Evolutionary conservation across 768 basidiomycete genomes (phyloP), one percentile per base, ranked within the genome.

Genomic region (Agrocybe chaxingu): DNA sequence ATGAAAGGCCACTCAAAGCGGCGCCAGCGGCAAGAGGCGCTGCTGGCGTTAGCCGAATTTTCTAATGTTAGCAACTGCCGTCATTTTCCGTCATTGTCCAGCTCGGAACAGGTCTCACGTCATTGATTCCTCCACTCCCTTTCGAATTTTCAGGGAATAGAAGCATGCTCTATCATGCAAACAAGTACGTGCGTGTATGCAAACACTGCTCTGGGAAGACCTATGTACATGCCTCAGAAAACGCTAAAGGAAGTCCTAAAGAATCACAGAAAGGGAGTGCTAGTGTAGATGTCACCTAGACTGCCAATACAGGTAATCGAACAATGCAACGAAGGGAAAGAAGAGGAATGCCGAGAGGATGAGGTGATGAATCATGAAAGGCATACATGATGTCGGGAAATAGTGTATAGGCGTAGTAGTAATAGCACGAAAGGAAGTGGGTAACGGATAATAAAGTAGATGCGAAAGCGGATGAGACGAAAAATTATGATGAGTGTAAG

Each of bases 191-290:
- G 5, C 24, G 24, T 24, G 5, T 24, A 24, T 24, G 24, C 24
- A 40, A 45, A 33, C 47, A 46, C 48, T 40, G 46, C 53, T 54
- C 53, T 53, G 52, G 42, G 52, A 49, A 51, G 47, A 56, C 55
- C 56, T 60, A 59, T 56, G 57, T 61, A 62, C 56, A 63, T 56
- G 51, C 54, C 55, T 39, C 55, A 57, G 53, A 53, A 39, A 50
- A 57, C 55, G 47, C 52, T 36, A 47, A 24, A 54, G 52, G 53
- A 55, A 55, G 58, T 59, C 58, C 55, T 55, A 53, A 51, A 54
- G 56, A 58, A 55, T 57, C 56, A 48, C 52, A 57, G 42, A 45
- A 40, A 48, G 43, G 16, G 57, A 48, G 53, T 48, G 54, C 49
- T 52, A 50, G 50, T 47, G 47, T 46, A 56, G 35, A 34, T 41